A percentile compares a stretch with the other conserved stretches of the same genome.
phyloP scores from a whole-genome alignment of 1,284 basidiomycete genomes.

The Phylloboletellus chloephorus region DNA sequence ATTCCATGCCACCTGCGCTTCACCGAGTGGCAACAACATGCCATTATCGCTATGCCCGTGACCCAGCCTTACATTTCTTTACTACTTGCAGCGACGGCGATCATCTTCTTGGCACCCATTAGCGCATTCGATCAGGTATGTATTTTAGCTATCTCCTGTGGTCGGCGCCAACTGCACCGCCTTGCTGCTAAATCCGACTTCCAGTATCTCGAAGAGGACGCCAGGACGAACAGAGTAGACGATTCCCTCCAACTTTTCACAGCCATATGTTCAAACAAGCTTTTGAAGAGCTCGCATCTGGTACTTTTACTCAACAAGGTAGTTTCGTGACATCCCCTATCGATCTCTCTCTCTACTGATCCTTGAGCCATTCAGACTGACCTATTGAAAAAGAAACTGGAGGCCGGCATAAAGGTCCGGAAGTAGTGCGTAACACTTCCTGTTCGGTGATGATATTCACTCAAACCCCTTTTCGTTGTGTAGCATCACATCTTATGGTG shows the following conservation, averaged over 20 bases:
- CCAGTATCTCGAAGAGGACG: constrained; percentile 77
- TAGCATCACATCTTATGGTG: constrained; percentile 76
- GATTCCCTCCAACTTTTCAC: constrained; percentile 76
- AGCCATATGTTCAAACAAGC: constrained; percentile 64
- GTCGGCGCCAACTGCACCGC: constrained; percentile 10
- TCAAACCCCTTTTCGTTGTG: not conserved
- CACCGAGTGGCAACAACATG: constrained; percentile 15
- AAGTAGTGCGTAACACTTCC: constrained; percentile 53
- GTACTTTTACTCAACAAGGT: constrained; percentile 77
- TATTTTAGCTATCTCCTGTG: constrained; percentile 6
- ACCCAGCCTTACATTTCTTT: constrained; percentile 13
- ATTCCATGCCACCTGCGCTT: constrained; percentile 4
- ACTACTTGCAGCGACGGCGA: constrained; percentile 51
- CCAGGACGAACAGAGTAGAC: constrained; percentile 68
- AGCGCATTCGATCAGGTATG: constrained; percentile 77
- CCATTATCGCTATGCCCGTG: constrained; percentile 10
- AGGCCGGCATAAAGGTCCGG: constrained; percentile 56
- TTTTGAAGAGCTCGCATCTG: constrained; percentile 64
- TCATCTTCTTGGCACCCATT: constrained; percentile 74
- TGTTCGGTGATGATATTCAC: constrained; percentile 1
- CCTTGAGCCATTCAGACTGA: constrained; percentile 45
- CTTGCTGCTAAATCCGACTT: constrained; percentile 11
- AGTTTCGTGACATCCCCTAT: constrained; percentile 9
- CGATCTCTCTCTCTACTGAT: constrained; percentile 7
- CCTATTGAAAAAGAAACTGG: constrained; percentile 60